These are phyloP conservation scores for Brasenia schreberi DNA, from an alignment of 164 flowering plant species.

Conservation along the genomic window DNA sequence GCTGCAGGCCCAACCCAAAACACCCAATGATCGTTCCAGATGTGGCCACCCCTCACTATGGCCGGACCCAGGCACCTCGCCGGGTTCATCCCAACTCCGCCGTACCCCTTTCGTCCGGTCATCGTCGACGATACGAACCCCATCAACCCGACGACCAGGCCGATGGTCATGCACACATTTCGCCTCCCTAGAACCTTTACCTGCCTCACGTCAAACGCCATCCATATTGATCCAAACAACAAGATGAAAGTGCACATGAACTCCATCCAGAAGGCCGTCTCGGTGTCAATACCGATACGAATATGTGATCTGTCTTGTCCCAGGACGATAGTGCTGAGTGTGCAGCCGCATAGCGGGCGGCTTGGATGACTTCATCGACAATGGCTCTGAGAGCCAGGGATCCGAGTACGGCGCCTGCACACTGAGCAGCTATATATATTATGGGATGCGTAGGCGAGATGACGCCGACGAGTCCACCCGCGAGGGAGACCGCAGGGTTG, in stretches of 20 bases:
- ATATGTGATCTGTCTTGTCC: conserved; percentile 28
- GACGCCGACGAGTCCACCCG: conserved; percentile 34
- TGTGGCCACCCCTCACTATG: conserved; percentile 45
- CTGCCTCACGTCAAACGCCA: conserved; percentile 36
- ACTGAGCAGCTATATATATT: conserved; percentile 42
- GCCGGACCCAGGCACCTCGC: conserved; percentile 68
- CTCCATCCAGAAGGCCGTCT: conserved; percentile 41
- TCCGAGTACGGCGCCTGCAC: conserved; percentile 36
- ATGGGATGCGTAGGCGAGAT: conserved; percentile 34
- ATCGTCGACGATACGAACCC: conserved; percentile 37
- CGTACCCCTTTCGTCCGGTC: conserved; percentile 34
- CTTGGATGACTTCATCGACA: conserved; percentile 18
- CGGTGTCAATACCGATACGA: conserved; percentile 17
- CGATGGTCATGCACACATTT: conserved; percentile 21
- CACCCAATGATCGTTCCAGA: conserved; percentile 53
- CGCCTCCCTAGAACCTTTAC: conserved; percentile 23
- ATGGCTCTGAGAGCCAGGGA: conserved; percentile 41
- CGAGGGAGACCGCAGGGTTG: conserved; percentile 34
- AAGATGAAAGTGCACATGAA: conserved; percentile 35
- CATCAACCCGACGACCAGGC: conserved; percentile 29
- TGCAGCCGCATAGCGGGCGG: conserved; percentile 41
- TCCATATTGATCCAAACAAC: conserved; percentile 33
- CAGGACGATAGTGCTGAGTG: conserved; percentile 25
- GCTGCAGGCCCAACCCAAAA: conserved; percentile 49
- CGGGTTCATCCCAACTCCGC: conserved; percentile 58